phyloP scores from a whole-genome alignment of 495 filamentous ascomycete species.

The Daldinia caldariorum region DNA sequence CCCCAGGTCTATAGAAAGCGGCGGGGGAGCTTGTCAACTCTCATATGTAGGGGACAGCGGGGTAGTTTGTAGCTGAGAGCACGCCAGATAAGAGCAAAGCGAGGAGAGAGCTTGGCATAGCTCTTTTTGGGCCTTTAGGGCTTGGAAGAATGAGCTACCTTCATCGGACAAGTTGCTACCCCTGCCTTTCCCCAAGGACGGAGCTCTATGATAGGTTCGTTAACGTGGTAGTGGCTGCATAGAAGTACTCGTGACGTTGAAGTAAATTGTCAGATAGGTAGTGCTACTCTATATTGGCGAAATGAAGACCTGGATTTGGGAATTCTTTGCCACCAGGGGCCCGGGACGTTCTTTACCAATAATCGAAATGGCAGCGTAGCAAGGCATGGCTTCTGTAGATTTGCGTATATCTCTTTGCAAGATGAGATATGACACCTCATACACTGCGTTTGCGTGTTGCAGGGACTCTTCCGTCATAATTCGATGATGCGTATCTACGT shows the following conservation, averaged over 20 bases:
- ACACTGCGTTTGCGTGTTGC: neutral
- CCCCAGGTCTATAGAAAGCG: constrained; percentile 17
- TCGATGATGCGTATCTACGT: neutral
- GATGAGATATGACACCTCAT: neutral
- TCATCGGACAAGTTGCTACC: constrained; percentile 27
- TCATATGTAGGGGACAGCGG: constrained; percentile 18
- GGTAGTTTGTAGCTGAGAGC: constrained; percentile 32
- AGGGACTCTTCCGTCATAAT: neutral
- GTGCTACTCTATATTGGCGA: neutral
- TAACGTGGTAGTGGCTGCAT: constrained; percentile 15
- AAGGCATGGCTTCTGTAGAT: neutral
- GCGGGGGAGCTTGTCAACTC: constrained; percentile 35
- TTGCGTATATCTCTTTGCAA: neutral
- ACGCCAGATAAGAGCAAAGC: constrained; percentile 35
- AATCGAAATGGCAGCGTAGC: neutral
- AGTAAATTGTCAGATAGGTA: neutral
- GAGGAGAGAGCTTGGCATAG: constrained; percentile 34
- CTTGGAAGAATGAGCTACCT: constrained; percentile 33
- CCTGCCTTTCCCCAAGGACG: constrained; percentile 29
- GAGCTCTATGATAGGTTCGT: constrained; percentile 34
- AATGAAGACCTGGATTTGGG: neutral
- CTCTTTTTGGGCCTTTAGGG: constrained; percentile 29
- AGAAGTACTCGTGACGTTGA: neutral
- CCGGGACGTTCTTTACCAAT: neutral
- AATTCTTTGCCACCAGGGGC: neutral